Evolutionary conservation across 2,329 filamentous ascomycete species (phyloP), one percentile per base, ranked within the genome.

Genomic region (Calonectria multiphialidica): DNA sequence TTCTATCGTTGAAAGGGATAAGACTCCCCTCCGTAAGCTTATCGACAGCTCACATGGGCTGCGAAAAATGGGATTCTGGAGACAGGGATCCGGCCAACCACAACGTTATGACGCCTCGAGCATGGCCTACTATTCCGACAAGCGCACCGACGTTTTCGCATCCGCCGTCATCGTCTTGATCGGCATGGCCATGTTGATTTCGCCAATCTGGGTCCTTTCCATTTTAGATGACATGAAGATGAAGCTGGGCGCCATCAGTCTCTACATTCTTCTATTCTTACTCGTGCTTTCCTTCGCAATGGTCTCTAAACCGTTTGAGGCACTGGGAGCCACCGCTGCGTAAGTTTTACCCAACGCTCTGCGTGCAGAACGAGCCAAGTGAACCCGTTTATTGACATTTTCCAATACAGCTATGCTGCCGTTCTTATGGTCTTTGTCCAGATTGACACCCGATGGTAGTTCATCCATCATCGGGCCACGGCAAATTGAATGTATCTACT

Each of bases 131-230:
- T 76, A 72, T 47, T 74, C 75, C 2, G 70, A 74, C 33, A 33
- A 30, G 28, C 70, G 72, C n/a, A 67, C 81, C 25, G 78, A 82
- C 53, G 25, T 15, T 1, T 80, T 80, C 40, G 74, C 78, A 2
- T 80, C 77, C 1, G 64, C 63, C 0, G 15, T 76, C 1, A 81
- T 82, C 25, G 66, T 78, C 2, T 8, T 42, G 0, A 44, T 82
- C 8, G 83, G 81, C 0, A 63, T 76, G 1, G 65, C 62, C 1
- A 81, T 84, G 78, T 75, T 84, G 12, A 74, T 84, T 30, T 74
- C 76, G 1, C 82, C 82, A 0, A 76, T 84, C 9, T 84, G 80
- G 82, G 78, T 81, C 7, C 71, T 84, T 9, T 68, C 78, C 30
- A 70, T 66, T 0, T 37, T 80, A 25, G 44, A 68, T 7, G 47